A percentile compares a stretch with the other conserved stretches of the same genome.
Evolutionary conservation across 495 filamentous ascomycete species (phyloP).

Genomic region (Aspergillus coremiiformis): DNA sequence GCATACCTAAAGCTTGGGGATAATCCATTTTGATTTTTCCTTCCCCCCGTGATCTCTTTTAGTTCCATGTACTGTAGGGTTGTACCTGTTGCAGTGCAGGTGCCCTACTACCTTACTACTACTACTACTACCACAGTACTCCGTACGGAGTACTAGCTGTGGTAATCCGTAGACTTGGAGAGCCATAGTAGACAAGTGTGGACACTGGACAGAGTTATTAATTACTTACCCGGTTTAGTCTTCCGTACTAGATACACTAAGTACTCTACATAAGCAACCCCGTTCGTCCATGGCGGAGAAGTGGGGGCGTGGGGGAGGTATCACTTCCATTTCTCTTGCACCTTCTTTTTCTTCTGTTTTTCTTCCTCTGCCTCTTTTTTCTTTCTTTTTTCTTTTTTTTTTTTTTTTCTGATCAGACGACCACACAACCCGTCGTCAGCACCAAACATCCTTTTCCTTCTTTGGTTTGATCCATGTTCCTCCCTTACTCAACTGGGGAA

Average conservation of each 20-base stretch:
- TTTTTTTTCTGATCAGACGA: conserved; percentile 42
- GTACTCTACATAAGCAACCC: conserved; percentile 5
- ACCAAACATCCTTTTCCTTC: conserved; percentile 10
- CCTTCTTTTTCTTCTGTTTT: neutral
- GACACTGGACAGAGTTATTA: too few species aligned
- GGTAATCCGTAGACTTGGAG: too few species aligned
- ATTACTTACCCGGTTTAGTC: neutral
- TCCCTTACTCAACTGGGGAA: conserved; percentile 4
- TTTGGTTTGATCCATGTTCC: neutral
- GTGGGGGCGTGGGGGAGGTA: conserved; percentile 20
- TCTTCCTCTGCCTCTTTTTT: neutral
- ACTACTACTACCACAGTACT: too few species aligned
- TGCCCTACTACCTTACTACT: neutral
- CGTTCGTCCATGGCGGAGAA: conserved; percentile 23
- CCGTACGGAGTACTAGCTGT: too few species aligned
- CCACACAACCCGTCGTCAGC: conserved; percentile 25
- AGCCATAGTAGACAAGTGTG: too few species aligned
- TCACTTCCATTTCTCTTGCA: neutral
- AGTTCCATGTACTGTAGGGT: too few species aligned
- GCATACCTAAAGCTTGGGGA: conserved; percentile 3
- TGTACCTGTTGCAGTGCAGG: neutral
- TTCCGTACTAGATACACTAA: too few species aligned
- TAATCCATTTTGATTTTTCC: neutral
- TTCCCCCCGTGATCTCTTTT: neutral
- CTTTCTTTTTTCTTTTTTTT: too few species aligned